A percentile compares a stretch with the other conserved stretches of the same genome.
Evolutionary conservation across 805 yeast species (phyloP).

Genomic region (Candida boleticola): DNA sequence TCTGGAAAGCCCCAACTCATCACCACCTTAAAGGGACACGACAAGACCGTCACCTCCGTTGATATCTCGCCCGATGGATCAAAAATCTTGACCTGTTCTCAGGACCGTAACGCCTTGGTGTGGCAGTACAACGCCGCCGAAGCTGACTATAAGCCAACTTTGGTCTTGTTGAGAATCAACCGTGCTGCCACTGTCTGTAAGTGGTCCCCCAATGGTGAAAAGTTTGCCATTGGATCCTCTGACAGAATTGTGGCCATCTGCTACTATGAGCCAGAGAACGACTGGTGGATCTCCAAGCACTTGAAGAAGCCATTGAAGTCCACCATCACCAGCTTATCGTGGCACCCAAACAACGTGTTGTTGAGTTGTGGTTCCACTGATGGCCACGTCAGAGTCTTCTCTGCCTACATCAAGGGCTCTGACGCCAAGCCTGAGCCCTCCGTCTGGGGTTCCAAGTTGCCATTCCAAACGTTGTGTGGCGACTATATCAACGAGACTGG

Average conservation of each 20-base stretch:
- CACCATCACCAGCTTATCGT: constrained; percentile 74
- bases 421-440: constrained; percentile 80
- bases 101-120: constrained; percentile 95
- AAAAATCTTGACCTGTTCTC: constrained; percentile 92
- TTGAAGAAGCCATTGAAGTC: constrained; percentile 92
- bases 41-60: constrained; percentile 90
- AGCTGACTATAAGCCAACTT: constrained; percentile 72
- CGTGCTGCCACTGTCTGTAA: constrained; percentile 92
- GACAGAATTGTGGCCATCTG: constrained; percentile 94
- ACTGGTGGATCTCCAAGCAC: constrained; percentile 99
- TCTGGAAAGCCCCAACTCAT: constrained; percentile 54
- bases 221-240: constrained; percentile 96
- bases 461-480: constrained; percentile 89
- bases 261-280: constrained; percentile 92
- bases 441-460: constrained; percentile 92
- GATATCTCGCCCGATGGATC: constrained; percentile 82
- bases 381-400: constrained; percentile 86
- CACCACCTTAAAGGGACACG: constrained; percentile 77
- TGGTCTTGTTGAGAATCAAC: constrained; percentile 87
- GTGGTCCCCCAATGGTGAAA: constrained; percentile 94
- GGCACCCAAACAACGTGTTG: constrained; percentile 93
- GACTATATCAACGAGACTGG: constrained; percentile 68
- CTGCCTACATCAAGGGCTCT: constrained; percentile 84
- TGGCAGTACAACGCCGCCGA: constrained; percentile 73
- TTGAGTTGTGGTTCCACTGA: constrained; percentile 91